Evolutionary conservation across 352 stramenopile species (phyloP), one percentile per base, ranked within the genome.

Genomic region (Achlya hypogyna): DNA sequence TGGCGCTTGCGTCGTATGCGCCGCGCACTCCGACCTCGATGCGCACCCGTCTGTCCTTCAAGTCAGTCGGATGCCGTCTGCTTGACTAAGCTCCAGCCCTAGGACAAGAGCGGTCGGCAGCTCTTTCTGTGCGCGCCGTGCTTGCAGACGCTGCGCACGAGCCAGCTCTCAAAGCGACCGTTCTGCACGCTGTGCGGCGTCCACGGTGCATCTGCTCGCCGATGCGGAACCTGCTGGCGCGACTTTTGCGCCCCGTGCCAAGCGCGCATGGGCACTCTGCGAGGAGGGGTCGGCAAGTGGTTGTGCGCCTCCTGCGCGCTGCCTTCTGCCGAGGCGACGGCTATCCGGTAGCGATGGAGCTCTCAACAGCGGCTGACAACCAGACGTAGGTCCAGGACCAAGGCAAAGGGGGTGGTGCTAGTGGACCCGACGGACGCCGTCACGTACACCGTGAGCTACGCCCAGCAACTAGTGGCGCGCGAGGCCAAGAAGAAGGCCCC

Each of bases 361-460:
- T 42, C 34, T 42, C 34, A 16, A 16, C 49, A 54, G 14, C 6
- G 23, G 6, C 6, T 54, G 6, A 54, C 16, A 16, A 54, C 16
- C 22, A 16, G 49, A 45, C n/a, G 49, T 56, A 56, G 49, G 8
- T 20, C 49, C 2, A 56, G n/a, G 38, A 18, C 38, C 38, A 45
- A 45, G 38, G 38, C 38, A 20, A 56, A 22, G 25, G 49, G 49
- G 10, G 6, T 56, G 12, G 49, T 56, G 12, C 25, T 38, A 10
- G 49, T 67, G 8, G 42, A 67, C 28, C 60, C 60, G n/a, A 49
- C 31, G 5, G 60, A 67, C 35, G 23, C 38, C 8, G 29, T 59
- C 22, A 58, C 60, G 29, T 67, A 67, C 60, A 38, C 51, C 9
- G 43, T 34, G 0, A 58, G 38, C 28, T 67, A 67, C 35, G 60